Percentiles rank a stretch among this genome's conserved stretches.
Conservation (phyloP, 495 filamentous ascomycete genomes). For the Hypoxylon subgilvum region DNA sequence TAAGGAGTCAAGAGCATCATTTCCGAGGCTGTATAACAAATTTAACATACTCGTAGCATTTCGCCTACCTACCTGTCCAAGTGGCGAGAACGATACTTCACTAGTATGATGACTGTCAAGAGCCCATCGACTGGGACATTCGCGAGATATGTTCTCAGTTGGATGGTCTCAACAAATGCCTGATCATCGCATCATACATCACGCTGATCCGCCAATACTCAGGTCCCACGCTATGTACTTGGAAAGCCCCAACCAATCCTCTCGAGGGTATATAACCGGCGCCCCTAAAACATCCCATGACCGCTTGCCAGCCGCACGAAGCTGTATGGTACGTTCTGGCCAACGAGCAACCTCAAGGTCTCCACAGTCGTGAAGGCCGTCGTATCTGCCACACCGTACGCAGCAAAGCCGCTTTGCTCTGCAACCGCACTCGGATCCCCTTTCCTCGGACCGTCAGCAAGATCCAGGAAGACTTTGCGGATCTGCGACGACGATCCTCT, state of each 20-base stretch:
- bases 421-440: slow-evolving; percentile 75
- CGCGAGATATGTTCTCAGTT: slow-evolving; percentile 9
- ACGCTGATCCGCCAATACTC: slow-evolving; percentile 3
- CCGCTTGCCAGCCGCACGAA: slow-evolving; percentile 82
- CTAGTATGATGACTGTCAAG: too few relatives aligned
- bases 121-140: background rate
- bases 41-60: too few relatives aligned
- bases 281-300: slow-evolving; percentile 65
- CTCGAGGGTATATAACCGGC: slow-evolving; percentile 25
- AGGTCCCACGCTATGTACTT: background rate
- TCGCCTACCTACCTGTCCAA: too few relatives aligned
- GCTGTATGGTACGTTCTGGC: slow-evolving; percentile 85
- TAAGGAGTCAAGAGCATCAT: too few relatives aligned
- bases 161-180: slow-evolving; percentile 10
- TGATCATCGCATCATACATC: slow-evolving; percentile 21
- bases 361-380: slow-evolving; percentile 83
- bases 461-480: slow-evolving; percentile 80
- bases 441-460: slow-evolving; percentile 69
- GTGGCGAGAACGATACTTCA: too few relatives aligned
- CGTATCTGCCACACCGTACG: slow-evolving; percentile 78
- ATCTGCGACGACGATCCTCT: slow-evolving; percentile 55
- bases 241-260: slow-evolving; percentile 6
- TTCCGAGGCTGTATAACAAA: too few relatives aligned
- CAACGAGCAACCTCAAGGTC: slow-evolving; percentile 75
- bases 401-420: slow-evolving; percentile 73